Conservation (phyloP, 768 basidiomycete genomes). For the Suillus discolor region DNA sequence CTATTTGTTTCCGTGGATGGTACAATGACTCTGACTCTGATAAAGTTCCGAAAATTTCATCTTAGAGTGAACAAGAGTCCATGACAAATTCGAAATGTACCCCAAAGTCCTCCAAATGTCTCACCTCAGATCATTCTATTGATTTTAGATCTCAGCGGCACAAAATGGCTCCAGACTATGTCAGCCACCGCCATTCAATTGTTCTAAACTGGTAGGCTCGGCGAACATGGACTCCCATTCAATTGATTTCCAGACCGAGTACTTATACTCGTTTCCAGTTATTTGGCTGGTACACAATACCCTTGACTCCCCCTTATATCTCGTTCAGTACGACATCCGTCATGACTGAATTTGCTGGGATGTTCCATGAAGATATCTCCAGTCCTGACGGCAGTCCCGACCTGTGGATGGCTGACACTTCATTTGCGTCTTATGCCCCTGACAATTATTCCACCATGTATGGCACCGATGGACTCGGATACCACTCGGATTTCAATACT, state of each 20-base stretch:
- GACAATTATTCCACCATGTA: conserved; percentile 1
- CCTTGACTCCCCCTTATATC: neutral
- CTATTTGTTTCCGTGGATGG: conserved; percentile 2
- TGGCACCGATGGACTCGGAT: neutral
- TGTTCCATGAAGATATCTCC: neutral
- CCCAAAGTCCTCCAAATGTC: conserved; percentile 1
- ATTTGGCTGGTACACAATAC: neutral
- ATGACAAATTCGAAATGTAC: neutral
- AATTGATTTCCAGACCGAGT: conserved; percentile 4
- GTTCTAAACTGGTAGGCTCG: neutral
- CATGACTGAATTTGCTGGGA: neutral
- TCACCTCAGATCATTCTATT: neutral
- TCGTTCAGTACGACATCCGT: neutral
- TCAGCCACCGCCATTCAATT: conserved; percentile 3
- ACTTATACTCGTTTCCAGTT: neutral
- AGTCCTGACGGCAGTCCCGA: neutral
- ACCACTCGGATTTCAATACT: conserved; percentile 10
- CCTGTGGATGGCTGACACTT: conserved; percentile 2
- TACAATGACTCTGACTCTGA: neutral
- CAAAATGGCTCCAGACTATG: neutral
- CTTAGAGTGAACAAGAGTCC: neutral
- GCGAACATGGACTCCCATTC: neutral
- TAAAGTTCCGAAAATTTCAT: neutral
- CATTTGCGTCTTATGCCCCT: conserved; percentile 3
- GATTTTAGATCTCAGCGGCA: conserved; percentile 9